Base-by-base conservation (phyloP, 805 yeast genomes). In the Kazachstania taianensis region DNA sequence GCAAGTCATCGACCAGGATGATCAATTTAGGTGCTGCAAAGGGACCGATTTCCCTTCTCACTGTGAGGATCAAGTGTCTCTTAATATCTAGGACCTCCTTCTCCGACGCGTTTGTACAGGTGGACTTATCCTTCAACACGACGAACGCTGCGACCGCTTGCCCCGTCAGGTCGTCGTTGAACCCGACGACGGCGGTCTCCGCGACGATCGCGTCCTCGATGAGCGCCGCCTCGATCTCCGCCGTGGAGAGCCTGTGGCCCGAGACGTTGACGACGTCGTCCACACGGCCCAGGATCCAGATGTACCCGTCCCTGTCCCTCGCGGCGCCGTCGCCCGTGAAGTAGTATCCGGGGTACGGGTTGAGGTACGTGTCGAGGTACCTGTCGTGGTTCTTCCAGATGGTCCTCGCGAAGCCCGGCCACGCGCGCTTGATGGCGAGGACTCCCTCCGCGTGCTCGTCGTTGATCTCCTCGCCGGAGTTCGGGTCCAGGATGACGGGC, bases 291-390 rank as follows among this genome's bases (percentile, higher is more conserved):
- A 81, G 61, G 45, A 82, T 81, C 87, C 92, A 82, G 63, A 75
- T 78, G 65, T 73, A 82, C 5, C 94, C 94, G 55, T 81, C 89
- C 46, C 72, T 67, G 56, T 82, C 94, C 55, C 87, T 72, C 14
- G 86, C 89, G 19, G 89, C 92, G 62, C 94, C 94, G 62, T 82
- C 94, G 51, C 94, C 94, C 1, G 92, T 78, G 66, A 82, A 82
- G 65, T 81, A 82, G 57, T 72, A 74, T 33, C 86, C 86, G 33
- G 82, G 81, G 63, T 81, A 82, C 36, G 92, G 89, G 40, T 73
- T 77, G 57, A 81, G 63, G 61, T 82, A 82, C n/a, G 92, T 82
- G 50, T 82, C 94, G 64, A 78, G 62, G 62, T 66, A 82, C 56
- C 85, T 69, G 46, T 69, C 67, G 61, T 81, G 81, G 62, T 82